Evolutionary conservation across 148 eudicot genomes (phyloP), one percentile per base, ranked within the genome.

Genomic region (Chenopodium formosanum): DNA sequence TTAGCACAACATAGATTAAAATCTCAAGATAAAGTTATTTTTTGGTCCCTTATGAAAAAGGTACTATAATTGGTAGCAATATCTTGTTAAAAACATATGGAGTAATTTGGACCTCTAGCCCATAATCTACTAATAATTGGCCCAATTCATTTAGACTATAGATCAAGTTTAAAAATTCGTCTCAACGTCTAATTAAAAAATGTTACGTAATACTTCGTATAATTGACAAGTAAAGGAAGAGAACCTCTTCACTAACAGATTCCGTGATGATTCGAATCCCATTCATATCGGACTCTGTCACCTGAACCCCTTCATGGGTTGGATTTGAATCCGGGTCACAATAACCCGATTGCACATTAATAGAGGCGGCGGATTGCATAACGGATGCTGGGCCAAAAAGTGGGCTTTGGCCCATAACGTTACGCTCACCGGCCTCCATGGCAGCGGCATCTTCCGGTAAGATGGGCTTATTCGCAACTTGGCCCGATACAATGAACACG

Each of bases 301-400:
- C 80, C 34, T 74, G 76, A 60, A 82, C 60, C 0, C 69, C 75
- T 19, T 76, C 23, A 8, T 29, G 60, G 17, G 9, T 14, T 0
- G 52, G 46, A 4, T 23, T 52, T 13, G 60, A 46, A 40, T 29
- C 22, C 12, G 78, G 73, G n/a, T 31, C 62, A 6, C 74, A 47
- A 11, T 23, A 80, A 5, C 85, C 85, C 6, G 83, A 62, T 37
- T 84, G 50, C 1, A 71, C 27, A 9, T 84, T 84, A 52, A 75
- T 31, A n/a, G 72, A 9, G 48, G 86, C 86, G 0, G 86, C 83
- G 1, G 82, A 68, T 31, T 79, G 70, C 82, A 83, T 83, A 27
- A 79, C 19, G 0, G 81, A 80, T 6, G 79, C 86, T 5, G 86
- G 75, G 75, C 83, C 83, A 69, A 68, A 78, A 6, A 63, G 40